Conservation (phyloP, 805 yeast genomes). For the Wickerhamiella spandovensis region DNA sequence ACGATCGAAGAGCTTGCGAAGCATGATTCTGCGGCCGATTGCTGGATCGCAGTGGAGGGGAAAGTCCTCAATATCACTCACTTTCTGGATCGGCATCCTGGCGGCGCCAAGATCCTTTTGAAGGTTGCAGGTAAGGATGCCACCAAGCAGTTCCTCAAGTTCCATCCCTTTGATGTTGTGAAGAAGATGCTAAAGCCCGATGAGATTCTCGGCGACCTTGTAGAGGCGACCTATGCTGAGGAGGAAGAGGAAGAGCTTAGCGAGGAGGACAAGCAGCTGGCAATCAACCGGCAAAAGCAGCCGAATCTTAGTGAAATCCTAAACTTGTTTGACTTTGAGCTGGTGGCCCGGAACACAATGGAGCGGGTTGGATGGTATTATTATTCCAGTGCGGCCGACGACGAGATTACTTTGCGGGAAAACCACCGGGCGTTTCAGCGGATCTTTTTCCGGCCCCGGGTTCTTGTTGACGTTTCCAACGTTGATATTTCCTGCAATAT, state of each 20-base stretch:
- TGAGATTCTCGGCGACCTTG: slow-evolving; percentile 48
- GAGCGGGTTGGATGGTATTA: slow-evolving; percentile 82
- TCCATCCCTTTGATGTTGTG: slow-evolving; percentile 83
- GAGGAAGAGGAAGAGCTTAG: slow-evolving; percentile 26
- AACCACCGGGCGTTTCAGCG: slow-evolving; percentile 84
- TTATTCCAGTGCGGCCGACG: slow-evolving; percentile 85
- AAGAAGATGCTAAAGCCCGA: slow-evolving; percentile 44
- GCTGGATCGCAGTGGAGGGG: slow-evolving; percentile 78
- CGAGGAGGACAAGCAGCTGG: slow-evolving; percentile 33
- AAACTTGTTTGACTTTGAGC: slow-evolving; percentile 78
- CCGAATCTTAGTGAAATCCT: slow-evolving; percentile 62
- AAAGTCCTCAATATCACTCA: slow-evolving; percentile 68
- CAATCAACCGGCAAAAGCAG: slow-evolving; percentile 30
- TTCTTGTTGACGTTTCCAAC: slow-evolving; percentile 66
- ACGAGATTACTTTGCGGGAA: slow-evolving; percentile 79
- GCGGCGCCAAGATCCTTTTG: slow-evolving; percentile 42
- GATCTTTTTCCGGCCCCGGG: slow-evolving; percentile 72
- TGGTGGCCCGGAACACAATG: slow-evolving; percentile 67
- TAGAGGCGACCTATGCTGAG: slow-evolving; percentile 6
- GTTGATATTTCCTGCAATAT: slow-evolving; percentile 60
- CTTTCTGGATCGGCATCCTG: slow-evolving; percentile 46
- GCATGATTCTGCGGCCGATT: slow-evolving; percentile 46
- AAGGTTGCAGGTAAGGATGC: slow-evolving; percentile 65
- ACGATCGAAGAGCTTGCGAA: slow-evolving; percentile 28
- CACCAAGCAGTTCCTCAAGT: slow-evolving; percentile 70